Conservation (phyloP, 257 asterid genomes). For the Cordia subcordata region DNA sequence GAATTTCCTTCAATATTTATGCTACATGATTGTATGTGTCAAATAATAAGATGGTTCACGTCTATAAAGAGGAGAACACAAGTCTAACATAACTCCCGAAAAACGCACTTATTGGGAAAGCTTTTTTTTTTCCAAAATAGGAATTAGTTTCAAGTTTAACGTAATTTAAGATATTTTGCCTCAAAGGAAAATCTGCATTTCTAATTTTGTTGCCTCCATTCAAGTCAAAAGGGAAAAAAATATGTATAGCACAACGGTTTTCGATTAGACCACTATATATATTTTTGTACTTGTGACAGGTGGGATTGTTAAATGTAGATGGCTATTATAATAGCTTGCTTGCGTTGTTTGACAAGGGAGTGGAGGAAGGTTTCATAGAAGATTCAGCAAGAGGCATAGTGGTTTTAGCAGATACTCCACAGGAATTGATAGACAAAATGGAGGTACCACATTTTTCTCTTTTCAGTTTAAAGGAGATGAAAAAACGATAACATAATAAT, state of each 20-base stretch:
- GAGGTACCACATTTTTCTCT: slow-evolving; percentile 10
- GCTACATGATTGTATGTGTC: too few relatives aligned
- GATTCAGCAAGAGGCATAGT: slow-evolving; percentile 50
- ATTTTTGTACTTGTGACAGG: slow-evolving; percentile 25
- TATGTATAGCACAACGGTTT: background rate
- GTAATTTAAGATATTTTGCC: too few relatives aligned
- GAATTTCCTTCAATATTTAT: background rate
- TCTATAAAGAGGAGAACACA: too few relatives aligned
- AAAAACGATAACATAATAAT: too few relatives aligned
- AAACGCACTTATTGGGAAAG: too few relatives aligned
- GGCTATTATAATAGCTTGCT: slow-evolving; percentile 65
- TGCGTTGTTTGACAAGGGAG: slow-evolving; percentile 64
- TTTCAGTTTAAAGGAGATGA: too few relatives aligned
- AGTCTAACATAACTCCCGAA: too few relatives aligned
- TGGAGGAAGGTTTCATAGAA: slow-evolving; percentile 66
- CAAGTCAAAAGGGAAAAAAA: background rate
- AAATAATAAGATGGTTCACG: too few relatives aligned
- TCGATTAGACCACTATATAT: too few relatives aligned
- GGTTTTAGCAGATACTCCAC: slow-evolving; percentile 23
- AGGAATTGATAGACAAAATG: slow-evolving; percentile 24
- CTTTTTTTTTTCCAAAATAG: too few relatives aligned
- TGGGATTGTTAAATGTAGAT: slow-evolving; percentile 67
- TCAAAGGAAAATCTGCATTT: too few relatives aligned
- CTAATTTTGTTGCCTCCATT: background rate
- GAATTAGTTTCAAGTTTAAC: too few relatives aligned